Evolutionary conservation across 2,329 filamentous ascomycete genomes (phyloP).

Genomic region (Coniella lustricola): DNA sequence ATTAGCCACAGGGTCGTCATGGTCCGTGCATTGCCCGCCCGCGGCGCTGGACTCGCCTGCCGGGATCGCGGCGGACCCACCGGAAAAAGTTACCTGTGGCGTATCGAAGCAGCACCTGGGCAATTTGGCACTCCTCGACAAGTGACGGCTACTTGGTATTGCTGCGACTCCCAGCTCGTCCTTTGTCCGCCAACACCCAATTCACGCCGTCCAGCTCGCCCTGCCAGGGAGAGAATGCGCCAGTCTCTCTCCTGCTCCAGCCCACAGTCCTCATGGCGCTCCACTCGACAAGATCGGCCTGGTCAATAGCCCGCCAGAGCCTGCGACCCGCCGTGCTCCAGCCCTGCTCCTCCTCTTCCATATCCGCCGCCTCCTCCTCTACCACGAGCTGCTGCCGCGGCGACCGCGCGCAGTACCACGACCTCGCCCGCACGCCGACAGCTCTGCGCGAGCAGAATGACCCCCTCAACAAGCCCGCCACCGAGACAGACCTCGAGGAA

Average conservation of each 20-base stretch:
- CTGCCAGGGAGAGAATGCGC: constrained; percentile 12
- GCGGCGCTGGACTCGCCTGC: neutral
- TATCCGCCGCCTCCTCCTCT: too few relatives aligned
- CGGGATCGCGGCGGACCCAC: constrained; percentile 1
- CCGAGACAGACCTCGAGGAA: constrained; percentile 12
- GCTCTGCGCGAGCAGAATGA: constrained; percentile 12
- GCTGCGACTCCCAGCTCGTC: neutral
- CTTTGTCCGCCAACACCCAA: neutral
- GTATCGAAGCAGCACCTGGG: neutral
- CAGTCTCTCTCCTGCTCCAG: constrained; percentile 1
- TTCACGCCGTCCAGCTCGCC: too few relatives aligned
- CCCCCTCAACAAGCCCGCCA: constrained; percentile 13
- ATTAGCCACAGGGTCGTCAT: neutral
- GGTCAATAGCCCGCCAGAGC: constrained; percentile 27
- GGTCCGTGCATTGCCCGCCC: neutral
- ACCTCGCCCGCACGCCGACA: constrained; percentile 9
- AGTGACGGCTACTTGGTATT: constrained; percentile 1
- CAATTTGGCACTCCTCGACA: too few relatives aligned
- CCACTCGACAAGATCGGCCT: constrained; percentile 26
- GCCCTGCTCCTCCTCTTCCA: too few relatives aligned
- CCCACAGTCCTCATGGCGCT: constrained; percentile 25
- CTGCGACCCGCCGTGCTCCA: constrained; percentile 23
- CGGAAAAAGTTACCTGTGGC: constrained; percentile 16
- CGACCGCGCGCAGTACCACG: constrained; percentile 2
- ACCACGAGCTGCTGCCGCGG: constrained; percentile 3